A percentile compares a stretch with the other conserved stretches of the same genome.
These are phyloP conservation scores for Eucommia ulmoides DNA, from an alignment of 257 asterid genomes.

Conservation along the genomic window DNA sequence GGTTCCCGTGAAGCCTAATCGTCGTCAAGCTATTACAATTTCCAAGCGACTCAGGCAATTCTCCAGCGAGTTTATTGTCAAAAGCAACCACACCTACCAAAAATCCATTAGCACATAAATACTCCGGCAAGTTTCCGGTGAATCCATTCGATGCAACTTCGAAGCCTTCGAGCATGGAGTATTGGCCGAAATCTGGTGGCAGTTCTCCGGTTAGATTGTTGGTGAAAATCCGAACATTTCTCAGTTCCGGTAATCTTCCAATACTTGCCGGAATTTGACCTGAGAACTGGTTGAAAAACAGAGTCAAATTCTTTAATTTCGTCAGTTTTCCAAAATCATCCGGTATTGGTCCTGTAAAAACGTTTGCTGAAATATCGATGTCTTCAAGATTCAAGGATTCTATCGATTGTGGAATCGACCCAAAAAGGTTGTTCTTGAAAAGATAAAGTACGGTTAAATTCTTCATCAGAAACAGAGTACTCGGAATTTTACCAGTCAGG, in stretches of 20 bases:
- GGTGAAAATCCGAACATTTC: constrained; percentile 21
- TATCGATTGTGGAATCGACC: constrained; percentile 42
- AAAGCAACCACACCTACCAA: constrained; percentile 35
- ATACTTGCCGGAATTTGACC: constrained; percentile 59
- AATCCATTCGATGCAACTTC: constrained; percentile 47
- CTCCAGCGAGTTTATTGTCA: constrained; percentile 47
- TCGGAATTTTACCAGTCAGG: constrained; percentile 50
- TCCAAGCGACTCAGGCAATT: constrained; percentile 47
- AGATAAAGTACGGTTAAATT: constrained; percentile 28
- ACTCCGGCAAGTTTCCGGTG: constrained; percentile 37
- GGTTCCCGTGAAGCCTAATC: constrained; percentile 27
- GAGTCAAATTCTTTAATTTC: constrained; percentile 37
- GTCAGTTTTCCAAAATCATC: constrained; percentile 51
- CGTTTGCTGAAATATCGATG: constrained; percentile 49
- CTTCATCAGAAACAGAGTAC: constrained; percentile 38
- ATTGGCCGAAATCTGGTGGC: constrained; percentile 66
- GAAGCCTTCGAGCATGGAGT: constrained; percentile 34
- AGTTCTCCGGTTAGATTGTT: constrained; percentile 61
- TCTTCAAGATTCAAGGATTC: constrained; percentile 27
- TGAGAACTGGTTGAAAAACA: constrained; percentile 44
- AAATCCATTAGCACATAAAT: constrained; percentile 40
- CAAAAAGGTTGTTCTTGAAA: constrained; percentile 38
- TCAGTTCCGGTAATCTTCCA: constrained; percentile 37
- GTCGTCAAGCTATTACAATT: constrained; percentile 32
- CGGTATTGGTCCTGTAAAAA: constrained; percentile 52